Evolutionary conservation across 2,329 filamentous ascomycete genomes (phyloP).

Genomic region (Metarhizium humberi): DNA sequence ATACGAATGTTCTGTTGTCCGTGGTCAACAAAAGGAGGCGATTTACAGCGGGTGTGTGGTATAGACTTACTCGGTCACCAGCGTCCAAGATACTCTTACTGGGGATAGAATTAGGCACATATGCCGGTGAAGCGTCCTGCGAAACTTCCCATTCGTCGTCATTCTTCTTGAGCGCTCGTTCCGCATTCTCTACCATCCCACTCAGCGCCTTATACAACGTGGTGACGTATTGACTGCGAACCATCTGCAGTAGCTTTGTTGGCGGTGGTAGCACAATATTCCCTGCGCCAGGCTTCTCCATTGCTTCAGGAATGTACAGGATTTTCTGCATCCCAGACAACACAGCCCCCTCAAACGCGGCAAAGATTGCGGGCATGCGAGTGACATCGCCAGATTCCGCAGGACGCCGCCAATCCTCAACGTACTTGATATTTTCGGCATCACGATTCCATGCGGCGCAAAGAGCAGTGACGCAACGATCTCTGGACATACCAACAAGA

Average conservation of each 20-base stretch:
- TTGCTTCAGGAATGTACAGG: slow-evolving; percentile 81
- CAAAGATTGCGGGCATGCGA: slow-evolving; percentile 79
- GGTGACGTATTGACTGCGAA: slow-evolving; percentile 83
- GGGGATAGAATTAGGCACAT: slow-evolving; percentile 15
- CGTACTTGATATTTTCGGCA: slow-evolving; percentile 80
- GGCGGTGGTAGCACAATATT: slow-evolving; percentile 81
- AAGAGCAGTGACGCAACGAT: slow-evolving; percentile 75
- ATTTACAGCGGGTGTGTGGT: not conserved
- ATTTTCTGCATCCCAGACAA: slow-evolving; percentile 89
- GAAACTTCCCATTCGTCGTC: slow-evolving; percentile 53
- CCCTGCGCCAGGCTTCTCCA: slow-evolving; percentile 59
- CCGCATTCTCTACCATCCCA: slow-evolving; percentile 95
- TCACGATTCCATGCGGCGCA: slow-evolving; percentile 91
- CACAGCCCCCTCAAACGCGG: slow-evolving; percentile 74
- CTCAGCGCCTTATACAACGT: slow-evolving; percentile 90
- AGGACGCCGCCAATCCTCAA: slow-evolving; percentile 89
- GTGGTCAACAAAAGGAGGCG: not conserved
- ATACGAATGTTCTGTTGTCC: slow-evolving; percentile 72
- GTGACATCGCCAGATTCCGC: slow-evolving; percentile 79
- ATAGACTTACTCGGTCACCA: slow-evolving; percentile 41
- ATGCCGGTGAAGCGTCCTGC: slow-evolving; percentile 29
- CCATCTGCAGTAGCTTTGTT: slow-evolving; percentile 80
- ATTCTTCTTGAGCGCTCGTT: slow-evolving; percentile 57
- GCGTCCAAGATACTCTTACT: slow-evolving; percentile 42
- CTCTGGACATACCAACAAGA: slow-evolving; percentile 69